These are phyloP conservation scores for Dioszegia hungarica DNA, from an alignment of 768 basidiomycete species.

Conservation along the genomic window DNA sequence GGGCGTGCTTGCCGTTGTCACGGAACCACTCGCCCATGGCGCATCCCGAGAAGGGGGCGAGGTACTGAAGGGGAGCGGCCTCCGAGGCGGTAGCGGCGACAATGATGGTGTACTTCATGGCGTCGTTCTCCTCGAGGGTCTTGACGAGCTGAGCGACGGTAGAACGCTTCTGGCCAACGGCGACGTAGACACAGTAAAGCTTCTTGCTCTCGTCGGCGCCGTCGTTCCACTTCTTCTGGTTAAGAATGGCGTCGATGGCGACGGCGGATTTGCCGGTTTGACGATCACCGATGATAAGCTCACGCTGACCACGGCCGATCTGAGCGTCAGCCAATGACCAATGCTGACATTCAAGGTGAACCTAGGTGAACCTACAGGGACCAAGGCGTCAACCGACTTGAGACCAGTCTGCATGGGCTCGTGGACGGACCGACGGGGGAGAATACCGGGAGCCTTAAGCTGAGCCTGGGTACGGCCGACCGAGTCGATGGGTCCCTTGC, in stretches of 20 bases:
- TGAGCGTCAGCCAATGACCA: conserved; percentile 20
- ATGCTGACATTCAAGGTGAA: no score
- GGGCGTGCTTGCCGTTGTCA: conserved; percentile 98
- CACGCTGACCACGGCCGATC: conserved; percentile 99
- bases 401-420: conserved; percentile 99
- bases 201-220: conserved; percentile 95
- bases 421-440: conserved; percentile 99
- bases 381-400: conserved; percentile 99
- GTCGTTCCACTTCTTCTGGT: conserved; percentile 99
- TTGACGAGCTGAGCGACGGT: conserved; percentile 99
- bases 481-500: conserved; percentile 94
- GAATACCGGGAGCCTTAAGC: conserved; percentile 97
- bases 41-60: conserved; percentile 99
- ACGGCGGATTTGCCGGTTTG: conserved; percentile 96
- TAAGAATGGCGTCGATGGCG: conserved; percentile 99
- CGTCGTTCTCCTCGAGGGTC: conserved; percentile 99
- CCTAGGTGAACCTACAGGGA: conserved; percentile 56
- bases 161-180: conserved; percentile 98
- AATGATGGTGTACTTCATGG: conserved; percentile 99
- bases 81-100: conserved; percentile 99
- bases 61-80: conserved; percentile 97
- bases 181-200: conserved; percentile 99
- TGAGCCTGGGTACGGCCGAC: conserved; percentile 93
- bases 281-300: conserved; percentile 99
- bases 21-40: conserved; percentile 99